phyloP scores from a whole-genome alignment of 1,284 basidiomycete genomes.

The Boletus semigastroideus region DNA sequence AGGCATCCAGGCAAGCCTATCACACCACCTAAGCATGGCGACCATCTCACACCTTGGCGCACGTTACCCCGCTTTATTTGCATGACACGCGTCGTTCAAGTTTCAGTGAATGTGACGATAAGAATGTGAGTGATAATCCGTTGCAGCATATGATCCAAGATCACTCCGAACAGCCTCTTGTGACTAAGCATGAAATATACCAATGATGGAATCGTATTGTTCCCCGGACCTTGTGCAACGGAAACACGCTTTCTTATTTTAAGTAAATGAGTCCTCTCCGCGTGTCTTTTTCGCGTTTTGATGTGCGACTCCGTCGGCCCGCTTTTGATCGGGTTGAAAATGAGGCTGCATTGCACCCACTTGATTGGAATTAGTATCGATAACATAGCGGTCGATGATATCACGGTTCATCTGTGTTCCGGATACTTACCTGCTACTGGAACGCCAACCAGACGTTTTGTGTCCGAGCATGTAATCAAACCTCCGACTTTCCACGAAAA shows the following conservation, averaged over 20 bases:
- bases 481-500: not conserved
- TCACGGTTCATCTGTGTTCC: not conserved
- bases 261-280: not conserved
- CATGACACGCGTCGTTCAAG: no score
- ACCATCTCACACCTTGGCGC: not conserved
- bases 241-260: not conserved
- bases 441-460: not conserved
- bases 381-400: not conserved
- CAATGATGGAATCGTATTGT: not conserved
- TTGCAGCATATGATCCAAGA: not conserved
- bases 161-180: not conserved
- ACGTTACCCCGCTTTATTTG: not conserved
- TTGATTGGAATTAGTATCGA: not conserved
- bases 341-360: not conserved
- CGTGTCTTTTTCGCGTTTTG: not conserved
- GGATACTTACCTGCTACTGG: not conserved
- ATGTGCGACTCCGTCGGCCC: conserved; percentile 8
- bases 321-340: not conserved
- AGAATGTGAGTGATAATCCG: not conserved
- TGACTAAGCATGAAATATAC: not conserved
- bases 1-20: not conserved
- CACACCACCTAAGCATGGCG: not conserved
- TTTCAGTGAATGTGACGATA: not conserved
- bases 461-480: not conserved
- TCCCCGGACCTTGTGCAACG: not conserved